Conservation (phyloP, 2,329 filamentous ascomycete genomes). For the Microdochium nivale region DNA sequence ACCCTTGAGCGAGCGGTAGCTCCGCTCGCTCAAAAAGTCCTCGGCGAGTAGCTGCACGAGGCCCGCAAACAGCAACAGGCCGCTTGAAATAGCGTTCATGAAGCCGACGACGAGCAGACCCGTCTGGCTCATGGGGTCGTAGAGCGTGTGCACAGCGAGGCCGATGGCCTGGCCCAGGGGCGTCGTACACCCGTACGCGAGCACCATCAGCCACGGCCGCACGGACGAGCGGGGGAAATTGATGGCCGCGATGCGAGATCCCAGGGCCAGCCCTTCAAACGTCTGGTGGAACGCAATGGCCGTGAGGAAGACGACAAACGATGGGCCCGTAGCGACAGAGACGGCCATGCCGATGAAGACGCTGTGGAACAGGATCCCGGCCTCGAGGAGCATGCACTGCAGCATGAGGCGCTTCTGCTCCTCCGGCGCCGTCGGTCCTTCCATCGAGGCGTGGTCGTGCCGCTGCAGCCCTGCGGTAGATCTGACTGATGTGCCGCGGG, state of each 20-base stretch:
- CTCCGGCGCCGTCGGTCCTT: slow-evolving; percentile 33
- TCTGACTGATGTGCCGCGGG: slow-evolving; percentile 6
- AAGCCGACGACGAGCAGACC: slow-evolving; percentile 76
- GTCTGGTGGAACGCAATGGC: slow-evolving; percentile 82
- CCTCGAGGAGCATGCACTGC: slow-evolving; percentile 73
- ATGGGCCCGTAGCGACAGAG: slow-evolving; percentile 69
- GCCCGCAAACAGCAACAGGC: slow-evolving; percentile 72
- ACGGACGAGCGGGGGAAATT: slow-evolving; percentile 66
- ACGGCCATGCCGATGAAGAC: slow-evolving; percentile 84
- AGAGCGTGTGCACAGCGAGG: slow-evolving; percentile 66
- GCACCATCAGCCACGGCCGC: slow-evolving; percentile 76
- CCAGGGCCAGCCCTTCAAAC: slow-evolving; percentile 80
- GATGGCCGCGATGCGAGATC: slow-evolving; percentile 75
- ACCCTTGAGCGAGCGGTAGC: slow-evolving; percentile 58
- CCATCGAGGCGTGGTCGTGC: slow-evolving; percentile 17
- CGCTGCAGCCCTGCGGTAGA: slow-evolving; percentile 5
- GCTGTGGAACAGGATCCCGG: slow-evolving; percentile 77
- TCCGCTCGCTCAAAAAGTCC: slow-evolving; percentile 72
- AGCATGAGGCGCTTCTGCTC: slow-evolving; percentile 60
- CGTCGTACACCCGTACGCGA: slow-evolving; percentile 69
- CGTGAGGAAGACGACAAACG: slow-evolving; percentile 71
- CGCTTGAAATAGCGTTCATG: slow-evolving; percentile 80
- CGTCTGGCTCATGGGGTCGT: slow-evolving; percentile 68
- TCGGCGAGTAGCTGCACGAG: slow-evolving; percentile 79
- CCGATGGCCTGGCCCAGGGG: slow-evolving; percentile 80